Evolutionary conservation across 345 rosid genomes (phyloP), one percentile per base, ranked within the genome.

Genomic region (Camelina neglecta): DNA sequence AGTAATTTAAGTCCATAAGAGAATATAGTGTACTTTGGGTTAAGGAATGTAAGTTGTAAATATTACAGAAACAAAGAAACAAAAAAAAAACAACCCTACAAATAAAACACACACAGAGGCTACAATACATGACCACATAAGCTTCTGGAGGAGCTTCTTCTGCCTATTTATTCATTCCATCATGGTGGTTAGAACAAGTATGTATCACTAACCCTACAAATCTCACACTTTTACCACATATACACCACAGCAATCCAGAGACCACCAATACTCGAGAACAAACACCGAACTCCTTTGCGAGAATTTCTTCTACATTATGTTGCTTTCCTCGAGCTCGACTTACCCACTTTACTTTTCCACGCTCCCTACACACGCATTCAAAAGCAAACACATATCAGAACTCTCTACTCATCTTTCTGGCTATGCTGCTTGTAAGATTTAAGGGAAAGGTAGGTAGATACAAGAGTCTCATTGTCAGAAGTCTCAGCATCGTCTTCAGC

Each of bases 391-490:
- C 13, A 56, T 8, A 61, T 60, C 64, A 51, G 65, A 67, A 71
- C 58, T 60, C 38, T 35, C 57, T 41, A 59, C 65, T 23, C 58
- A 38, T 50, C 63, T 29, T 38, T 59, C 23, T 47, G 13, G 9
- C 15, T 65, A 57, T 50, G 15, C 15, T 62, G 16, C 26, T 35
- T 18, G 20, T 48, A 41, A 39, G 26, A 51, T 41, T 44, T 21
- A 64, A 67, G 69, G 13, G 65, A 50, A 54, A 65, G 55, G 73
- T 56, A 73, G 60, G 69, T 47, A 74, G 11, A 77, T 94, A 95
- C 99, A 74, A 95, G 97, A 67, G 97, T 93, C 85, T 92, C 99
- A 71, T 90, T 89, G 45, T 95, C 99, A 2, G 97, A 88, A 65
- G 83, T 59, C 79, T 89, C 93, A 31, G 84, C 77, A 75, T 79